Conservation (phyloP, 2,329 filamentous ascomycete genomes). For the Incumbomyces delicatus region DNA sequence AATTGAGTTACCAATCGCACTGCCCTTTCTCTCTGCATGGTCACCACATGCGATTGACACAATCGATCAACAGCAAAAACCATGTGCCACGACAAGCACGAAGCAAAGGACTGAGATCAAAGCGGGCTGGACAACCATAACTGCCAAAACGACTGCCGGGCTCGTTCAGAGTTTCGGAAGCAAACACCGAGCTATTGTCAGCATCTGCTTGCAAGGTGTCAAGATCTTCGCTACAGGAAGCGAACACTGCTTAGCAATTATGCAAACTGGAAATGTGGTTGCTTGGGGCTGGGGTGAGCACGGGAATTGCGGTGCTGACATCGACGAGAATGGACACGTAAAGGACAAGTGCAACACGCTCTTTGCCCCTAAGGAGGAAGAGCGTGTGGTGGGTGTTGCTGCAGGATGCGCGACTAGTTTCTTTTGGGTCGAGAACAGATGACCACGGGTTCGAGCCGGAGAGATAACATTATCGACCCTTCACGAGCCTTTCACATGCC, state of each 20-base stretch:
- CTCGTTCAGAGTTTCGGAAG: slow-evolving; percentile 65
- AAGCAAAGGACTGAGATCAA: background rate
- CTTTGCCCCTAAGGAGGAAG: background rate
- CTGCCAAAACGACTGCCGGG: background rate
- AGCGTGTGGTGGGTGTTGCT: slow-evolving; percentile 51
- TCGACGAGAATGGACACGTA: slow-evolving; percentile 54
- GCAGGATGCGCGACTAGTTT: slow-evolving; percentile 91
- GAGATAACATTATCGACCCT: too few species aligned
- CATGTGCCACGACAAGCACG: background rate
- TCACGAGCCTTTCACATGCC: too few species aligned
- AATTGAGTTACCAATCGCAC: background rate
- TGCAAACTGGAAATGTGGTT: slow-evolving; percentile 55
- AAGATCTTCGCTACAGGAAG: slow-evolving; percentile 68
- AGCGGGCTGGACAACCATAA: background rate
- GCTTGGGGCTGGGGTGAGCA: slow-evolving; percentile 98
- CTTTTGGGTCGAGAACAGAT: slow-evolving; percentile 1
- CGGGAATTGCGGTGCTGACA: slow-evolving; percentile 75
- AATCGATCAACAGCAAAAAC: background rate
- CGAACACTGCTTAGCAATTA: slow-evolving; percentile 74
- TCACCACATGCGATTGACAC: background rate
- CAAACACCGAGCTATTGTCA: slow-evolving; percentile 73
- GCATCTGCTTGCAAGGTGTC: slow-evolving; percentile 49
- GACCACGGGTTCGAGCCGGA: too few species aligned
- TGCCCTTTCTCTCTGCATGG: background rate
- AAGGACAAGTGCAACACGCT: slow-evolving; percentile 36